A percentile compares a stretch with the other conserved stretches of the same genome.
Conservation (phyloP, 192 early-diverging fungal species). For the Backusella westeae region DNA sequence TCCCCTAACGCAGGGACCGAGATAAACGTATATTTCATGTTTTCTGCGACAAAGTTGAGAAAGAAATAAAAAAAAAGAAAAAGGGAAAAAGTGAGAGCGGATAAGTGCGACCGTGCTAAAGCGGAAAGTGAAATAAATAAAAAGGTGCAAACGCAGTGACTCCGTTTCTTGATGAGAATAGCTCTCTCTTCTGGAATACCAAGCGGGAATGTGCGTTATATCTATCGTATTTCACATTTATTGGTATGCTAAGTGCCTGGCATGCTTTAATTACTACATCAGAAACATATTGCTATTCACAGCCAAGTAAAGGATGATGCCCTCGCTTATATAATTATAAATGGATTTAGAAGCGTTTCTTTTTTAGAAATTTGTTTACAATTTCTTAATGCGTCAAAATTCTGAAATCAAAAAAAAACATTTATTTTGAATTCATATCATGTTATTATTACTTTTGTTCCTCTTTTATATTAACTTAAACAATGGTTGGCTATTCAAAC, state of each 20-base stretch:
- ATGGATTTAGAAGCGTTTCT: neutral
- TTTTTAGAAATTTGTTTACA: conserved; percentile 15
- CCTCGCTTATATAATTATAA: neutral
- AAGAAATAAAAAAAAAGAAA: conserved; percentile 11
- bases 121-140: neutral
- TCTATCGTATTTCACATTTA: neutral
- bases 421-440: neutral
- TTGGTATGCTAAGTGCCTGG: neutral
- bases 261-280: neutral
- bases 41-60: neutral
- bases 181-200: neutral
- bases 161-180: neutral
- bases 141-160: conserved; percentile 4
- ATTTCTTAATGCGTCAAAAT: conserved; percentile 4
- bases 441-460: neutral
- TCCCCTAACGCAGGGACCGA: conserved; percentile 90
- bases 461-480: neutral
- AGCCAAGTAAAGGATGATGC: neutral
- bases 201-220: neutral
- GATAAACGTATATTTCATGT: conserved; percentile 63
- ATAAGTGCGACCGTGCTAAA: neutral
- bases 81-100: neutral
- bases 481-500: neutral
- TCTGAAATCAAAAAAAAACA: neutral
- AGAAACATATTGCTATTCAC: neutral